phyloP scores from a whole-genome alignment of 495 filamentous ascomycete genomes.

The Aspergillus cavernicola region DNA sequence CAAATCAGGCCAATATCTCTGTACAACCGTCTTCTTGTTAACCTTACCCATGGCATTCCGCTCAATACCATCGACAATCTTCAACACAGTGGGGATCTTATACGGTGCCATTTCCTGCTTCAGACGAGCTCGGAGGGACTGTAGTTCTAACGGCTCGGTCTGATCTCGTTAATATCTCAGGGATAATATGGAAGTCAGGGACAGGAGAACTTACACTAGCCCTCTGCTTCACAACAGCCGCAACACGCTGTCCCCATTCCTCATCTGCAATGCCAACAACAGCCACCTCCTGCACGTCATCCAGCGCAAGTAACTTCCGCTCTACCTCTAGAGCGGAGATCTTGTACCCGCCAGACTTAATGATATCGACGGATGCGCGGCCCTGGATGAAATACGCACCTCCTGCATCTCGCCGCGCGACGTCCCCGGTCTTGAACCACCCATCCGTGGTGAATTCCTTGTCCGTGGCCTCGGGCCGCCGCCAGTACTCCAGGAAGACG shows the following conservation, averaged over 20 bases:
- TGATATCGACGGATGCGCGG: slow-evolving; percentile 43
- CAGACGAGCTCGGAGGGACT: slow-evolving; percentile 30
- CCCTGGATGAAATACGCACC: slow-evolving; percentile 46
- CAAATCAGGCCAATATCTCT: slow-evolving; percentile 42
- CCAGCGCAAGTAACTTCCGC: slow-evolving; percentile 37
- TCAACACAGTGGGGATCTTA: slow-evolving; percentile 44
- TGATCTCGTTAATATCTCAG: slow-evolving; percentile 16
- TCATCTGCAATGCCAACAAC: slow-evolving; percentile 41
- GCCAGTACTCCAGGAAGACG: slow-evolving; percentile 45
- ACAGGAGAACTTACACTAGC: slow-evolving; percentile 38
- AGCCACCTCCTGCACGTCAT: slow-evolving; percentile 38
- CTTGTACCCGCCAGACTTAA: slow-evolving; percentile 48
- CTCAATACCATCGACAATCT: slow-evolving; percentile 42
- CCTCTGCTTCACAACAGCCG: slow-evolving; percentile 41
- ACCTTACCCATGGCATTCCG: slow-evolving; percentile 50
- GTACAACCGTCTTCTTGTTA: slow-evolving; percentile 42
- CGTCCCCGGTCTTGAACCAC: slow-evolving; percentile 50
- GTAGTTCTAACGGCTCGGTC: slow-evolving; percentile 33
- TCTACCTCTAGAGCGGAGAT: slow-evolving; percentile 45
- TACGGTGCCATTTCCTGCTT: slow-evolving; percentile 46
- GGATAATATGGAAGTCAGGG: neutral
- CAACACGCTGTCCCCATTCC: slow-evolving; percentile 46
- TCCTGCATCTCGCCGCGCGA: slow-evolving; percentile 33
- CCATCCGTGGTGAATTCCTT: slow-evolving; percentile 43
- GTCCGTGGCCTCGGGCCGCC: slow-evolving; percentile 37